phyloP scores from a whole-genome alignment of 2,329 filamentous ascomycete species.

The Aphanocladium album region DNA sequence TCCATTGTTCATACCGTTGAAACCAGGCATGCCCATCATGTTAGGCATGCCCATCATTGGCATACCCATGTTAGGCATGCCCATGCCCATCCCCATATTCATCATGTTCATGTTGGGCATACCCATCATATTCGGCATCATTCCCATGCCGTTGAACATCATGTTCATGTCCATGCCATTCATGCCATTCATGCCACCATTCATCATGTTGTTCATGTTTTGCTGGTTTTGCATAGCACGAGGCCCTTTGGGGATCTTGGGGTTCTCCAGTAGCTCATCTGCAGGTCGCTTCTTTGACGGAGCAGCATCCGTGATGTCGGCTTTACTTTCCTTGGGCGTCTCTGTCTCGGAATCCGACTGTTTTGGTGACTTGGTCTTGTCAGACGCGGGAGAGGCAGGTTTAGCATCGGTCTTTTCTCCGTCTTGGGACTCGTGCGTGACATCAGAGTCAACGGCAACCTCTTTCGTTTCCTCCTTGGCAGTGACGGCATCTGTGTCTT shows the following conservation, averaged over 20 bases:
- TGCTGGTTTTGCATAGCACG: constrained; percentile 59
- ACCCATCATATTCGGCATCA: constrained; percentile 33
- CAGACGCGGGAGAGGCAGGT: constrained; percentile 18
- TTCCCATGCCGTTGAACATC: constrained; percentile 20
- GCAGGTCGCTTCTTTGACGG: constrained; percentile 75
- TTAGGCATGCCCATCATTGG: constrained; percentile 18
- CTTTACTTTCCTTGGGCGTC: constrained; percentile 29
- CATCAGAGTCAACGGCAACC: neutral
- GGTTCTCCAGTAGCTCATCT: constrained; percentile 63
- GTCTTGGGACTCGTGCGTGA: neutral
- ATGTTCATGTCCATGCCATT: constrained; percentile 22
- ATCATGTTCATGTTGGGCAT: constrained; percentile 33
- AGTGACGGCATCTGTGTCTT: constrained; percentile 33
- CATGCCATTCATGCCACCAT: constrained; percentile 32
- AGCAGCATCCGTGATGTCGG: constrained; percentile 25
- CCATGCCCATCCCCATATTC: constrained; percentile 20
- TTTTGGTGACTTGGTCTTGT: constrained; percentile 23
- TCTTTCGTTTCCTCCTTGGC: neutral
- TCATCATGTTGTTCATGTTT: constrained; percentile 42
- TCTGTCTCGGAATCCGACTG: constrained; percentile 31
- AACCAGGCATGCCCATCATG: constrained; percentile 22
- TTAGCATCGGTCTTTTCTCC: neutral
- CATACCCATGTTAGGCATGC: constrained; percentile 32
- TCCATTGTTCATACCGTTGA: constrained; percentile 18
- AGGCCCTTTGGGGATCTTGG: constrained; percentile 59